Evolutionary conservation across 345 rosid genomes (phyloP).

Genomic region (Eucalyptus regnans): DNA sequence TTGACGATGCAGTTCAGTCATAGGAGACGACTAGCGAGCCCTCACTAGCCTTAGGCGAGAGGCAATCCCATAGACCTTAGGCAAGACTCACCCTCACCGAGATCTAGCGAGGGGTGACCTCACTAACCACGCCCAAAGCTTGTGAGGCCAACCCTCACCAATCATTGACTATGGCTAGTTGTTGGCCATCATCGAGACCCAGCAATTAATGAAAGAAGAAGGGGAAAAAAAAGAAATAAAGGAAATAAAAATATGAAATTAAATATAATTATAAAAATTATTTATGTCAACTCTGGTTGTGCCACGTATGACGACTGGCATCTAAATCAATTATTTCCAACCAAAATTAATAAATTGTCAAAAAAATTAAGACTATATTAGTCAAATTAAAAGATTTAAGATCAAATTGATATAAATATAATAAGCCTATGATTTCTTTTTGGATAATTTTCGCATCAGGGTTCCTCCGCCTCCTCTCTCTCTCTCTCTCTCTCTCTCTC

Average conservation of each 20-base stretch:
- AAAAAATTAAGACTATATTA: background rate
- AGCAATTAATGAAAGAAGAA: background rate
- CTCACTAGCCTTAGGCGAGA: too few relatives aligned
- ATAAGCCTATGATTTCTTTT: background rate
- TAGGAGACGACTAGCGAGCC: background rate
- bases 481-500: background rate
- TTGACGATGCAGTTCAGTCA: background rate
- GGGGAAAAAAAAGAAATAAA: too few relatives aligned
- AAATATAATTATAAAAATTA: background rate
- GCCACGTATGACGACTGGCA: fast-evolving
- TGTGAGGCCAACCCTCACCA: background rate
- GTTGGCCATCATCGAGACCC: background rate
- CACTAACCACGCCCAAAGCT: background rate
- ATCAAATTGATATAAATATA: background rate
- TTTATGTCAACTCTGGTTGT: fast-evolving
- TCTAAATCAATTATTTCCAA: background rate
- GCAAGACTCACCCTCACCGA: background rate
- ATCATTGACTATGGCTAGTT: background rate
- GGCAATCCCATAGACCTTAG: too few relatives aligned
- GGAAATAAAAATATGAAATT: too few relatives aligned
- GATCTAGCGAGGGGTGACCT: background rate
- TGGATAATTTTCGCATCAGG: background rate
- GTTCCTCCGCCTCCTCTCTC: background rate
- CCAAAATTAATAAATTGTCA: fast-evolving
- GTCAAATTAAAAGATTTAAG: background rate